These are phyloP conservation scores for Bipolaris cookei DNA, from an alignment of 2,329 filamentous ascomycete genomes.

Conservation along the genomic window DNA sequence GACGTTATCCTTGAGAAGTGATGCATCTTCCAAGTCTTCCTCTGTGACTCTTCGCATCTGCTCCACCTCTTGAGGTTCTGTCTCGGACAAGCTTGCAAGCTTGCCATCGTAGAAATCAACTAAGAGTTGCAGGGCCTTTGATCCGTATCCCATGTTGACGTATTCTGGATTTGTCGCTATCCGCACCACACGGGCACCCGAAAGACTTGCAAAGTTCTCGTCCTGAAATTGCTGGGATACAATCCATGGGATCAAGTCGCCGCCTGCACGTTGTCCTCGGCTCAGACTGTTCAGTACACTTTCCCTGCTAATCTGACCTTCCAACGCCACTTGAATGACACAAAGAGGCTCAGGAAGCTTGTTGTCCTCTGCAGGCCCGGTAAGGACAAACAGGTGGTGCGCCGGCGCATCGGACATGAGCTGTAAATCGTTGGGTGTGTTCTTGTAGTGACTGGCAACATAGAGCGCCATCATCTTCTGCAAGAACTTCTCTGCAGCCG, in stretches of 20 bases:
- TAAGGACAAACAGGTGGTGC: conserved; percentile 93
- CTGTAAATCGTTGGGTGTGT: conserved; percentile 96
- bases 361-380: conserved; percentile 79
- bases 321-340: conserved; percentile 90
- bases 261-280: conserved; percentile 84
- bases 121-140: conserved; percentile 83
- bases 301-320: conserved; percentile 91
- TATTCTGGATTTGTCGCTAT: conserved; percentile 98
- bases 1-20: conserved; percentile 83
- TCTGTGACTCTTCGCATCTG: conserved; percentile 82
- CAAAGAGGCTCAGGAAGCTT: conserved; percentile 90
- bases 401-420: conserved; percentile 97
- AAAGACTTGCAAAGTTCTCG: conserved; percentile 91
- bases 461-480: conserved; percentile 99
- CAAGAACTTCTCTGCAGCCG: conserved; percentile 93
- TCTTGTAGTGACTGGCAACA: conserved; percentile 97
- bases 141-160: conserved; percentile 89
- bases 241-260: conserved; percentile 96
- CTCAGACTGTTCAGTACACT: conserved; percentile 90
- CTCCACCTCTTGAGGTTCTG: conserved; percentile 60
- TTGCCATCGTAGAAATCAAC: conserved; percentile 94
- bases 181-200: conserved; percentile 87
- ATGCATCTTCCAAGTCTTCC: conserved; percentile 75
- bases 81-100: conserved; percentile 82
- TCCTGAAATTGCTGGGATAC: conserved; percentile 98